phyloP scores from a whole-genome alignment of 169 alveolate genomes.

The Plasmodium vivax region DNA sequence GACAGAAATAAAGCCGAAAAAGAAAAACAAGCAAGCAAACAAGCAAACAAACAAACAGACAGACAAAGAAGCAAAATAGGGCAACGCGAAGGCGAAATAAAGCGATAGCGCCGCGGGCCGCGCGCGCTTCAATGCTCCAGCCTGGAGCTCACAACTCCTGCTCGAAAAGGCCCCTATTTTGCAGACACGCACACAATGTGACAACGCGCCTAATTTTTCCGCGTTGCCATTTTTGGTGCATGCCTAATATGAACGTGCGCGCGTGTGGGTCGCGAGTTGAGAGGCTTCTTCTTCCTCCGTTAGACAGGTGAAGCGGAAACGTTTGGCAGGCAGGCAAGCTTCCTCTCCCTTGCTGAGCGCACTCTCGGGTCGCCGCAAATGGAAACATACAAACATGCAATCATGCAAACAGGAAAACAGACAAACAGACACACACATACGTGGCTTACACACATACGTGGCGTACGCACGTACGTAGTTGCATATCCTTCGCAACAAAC shows the following conservation, averaged over 20 bases:
- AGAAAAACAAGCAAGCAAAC: neutral
- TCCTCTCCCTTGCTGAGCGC: neutral
- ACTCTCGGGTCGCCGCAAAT: neutral
- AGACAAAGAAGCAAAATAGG: neutral
- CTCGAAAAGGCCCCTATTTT: neutral
- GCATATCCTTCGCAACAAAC: neutral
- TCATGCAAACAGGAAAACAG: neutral
- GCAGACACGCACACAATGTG: neutral
- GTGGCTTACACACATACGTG: neutral
- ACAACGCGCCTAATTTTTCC: neutral
- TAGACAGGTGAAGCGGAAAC: neutral
- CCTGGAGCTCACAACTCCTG: neutral
- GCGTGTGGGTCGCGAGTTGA: neutral
- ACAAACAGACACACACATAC: neutral
- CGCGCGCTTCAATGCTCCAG: neutral
- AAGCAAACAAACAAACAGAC: neutral
- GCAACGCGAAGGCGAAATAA: neutral
- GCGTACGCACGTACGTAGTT: neutral
- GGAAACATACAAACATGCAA: neutral
- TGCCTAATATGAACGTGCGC: neutral
- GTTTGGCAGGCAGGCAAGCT: neutral
- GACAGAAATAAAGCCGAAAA: neutral
- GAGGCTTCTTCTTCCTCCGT: neutral
- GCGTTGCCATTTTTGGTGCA: neutral
- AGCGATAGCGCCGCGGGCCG: neutral